Evolutionary conservation across 345 rosid genomes (phyloP).

Genomic region (Gossypium bickii): DNA sequence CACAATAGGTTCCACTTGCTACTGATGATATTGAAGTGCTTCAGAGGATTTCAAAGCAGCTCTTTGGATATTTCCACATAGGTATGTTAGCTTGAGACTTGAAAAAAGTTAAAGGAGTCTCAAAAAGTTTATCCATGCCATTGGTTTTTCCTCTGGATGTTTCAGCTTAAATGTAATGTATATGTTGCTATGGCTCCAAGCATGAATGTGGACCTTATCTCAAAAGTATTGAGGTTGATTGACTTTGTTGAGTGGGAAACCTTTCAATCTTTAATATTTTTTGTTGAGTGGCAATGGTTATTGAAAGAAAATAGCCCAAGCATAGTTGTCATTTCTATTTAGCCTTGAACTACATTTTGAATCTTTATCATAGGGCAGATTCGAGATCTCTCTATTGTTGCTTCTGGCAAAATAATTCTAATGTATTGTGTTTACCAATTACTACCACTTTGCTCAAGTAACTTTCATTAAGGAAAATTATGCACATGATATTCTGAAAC

Average conservation of each 20-base stretch:
- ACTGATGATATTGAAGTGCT: constrained; percentile 77
- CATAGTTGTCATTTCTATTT: not conserved
- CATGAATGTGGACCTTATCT: not conserved
- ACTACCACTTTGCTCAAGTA: not conserved
- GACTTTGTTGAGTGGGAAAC: constrained; percentile 2
- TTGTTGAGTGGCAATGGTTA: not conserved
- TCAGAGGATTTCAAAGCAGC: constrained; percentile 71
- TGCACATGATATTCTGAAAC: not conserved
- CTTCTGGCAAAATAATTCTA: not conserved
- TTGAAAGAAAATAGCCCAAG: not conserved
- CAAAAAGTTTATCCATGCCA: not conserved
- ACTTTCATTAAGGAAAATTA: not conserved
- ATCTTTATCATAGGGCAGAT: not conserved
- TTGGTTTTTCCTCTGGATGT: not conserved
- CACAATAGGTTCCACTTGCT: constrained; percentile 62
- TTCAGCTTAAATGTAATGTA: not conserved
- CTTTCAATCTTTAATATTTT: not conserved
- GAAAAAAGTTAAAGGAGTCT: not conserved
- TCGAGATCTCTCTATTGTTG: not conserved
- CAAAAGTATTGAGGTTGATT: not conserved
- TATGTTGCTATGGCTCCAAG: not conserved
- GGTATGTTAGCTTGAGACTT: constrained; percentile 38
- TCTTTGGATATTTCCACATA: constrained; percentile 63
- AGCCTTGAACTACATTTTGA: not conserved
- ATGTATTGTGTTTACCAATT: not conserved